phyloP scores from a whole-genome alignment of 2,329 filamentous ascomycete genomes.

The Phymatotrichopsis omnivora region DNA sequence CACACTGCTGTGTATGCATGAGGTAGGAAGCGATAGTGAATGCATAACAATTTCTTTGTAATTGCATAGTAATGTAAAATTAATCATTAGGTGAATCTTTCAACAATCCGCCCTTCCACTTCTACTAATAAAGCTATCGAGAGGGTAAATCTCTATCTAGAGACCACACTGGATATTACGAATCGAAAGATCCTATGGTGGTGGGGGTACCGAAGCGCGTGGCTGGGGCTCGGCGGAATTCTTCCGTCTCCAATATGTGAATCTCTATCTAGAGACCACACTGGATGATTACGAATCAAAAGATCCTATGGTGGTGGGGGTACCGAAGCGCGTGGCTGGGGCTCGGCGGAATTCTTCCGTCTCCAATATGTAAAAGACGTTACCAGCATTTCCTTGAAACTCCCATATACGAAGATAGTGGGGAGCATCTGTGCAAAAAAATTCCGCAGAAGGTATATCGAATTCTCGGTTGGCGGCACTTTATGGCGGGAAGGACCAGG shows the following conservation, averaged over 20 bases:
- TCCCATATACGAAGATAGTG: no score
- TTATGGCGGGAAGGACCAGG: constrained; percentile 9
- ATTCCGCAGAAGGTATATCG: constrained; percentile 44
- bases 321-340: constrained; percentile 49
- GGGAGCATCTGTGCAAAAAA: constrained; percentile 59
- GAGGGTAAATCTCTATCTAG: constrained; percentile 54
- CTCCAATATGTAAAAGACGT: constrained; percentile 47
- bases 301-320: constrained; percentile 22
- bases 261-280: no score
- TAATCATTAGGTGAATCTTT: no score
- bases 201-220: constrained; percentile 38
- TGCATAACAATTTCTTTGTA: no score
- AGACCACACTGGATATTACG: constrained; percentile 56
- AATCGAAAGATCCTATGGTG: constrained; percentile 60
- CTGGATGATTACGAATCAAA: constrained; percentile 48
- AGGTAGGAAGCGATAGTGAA: no score
- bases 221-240: constrained; percentile 66
- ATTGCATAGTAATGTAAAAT: no score
- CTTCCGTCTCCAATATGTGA: constrained; percentile 54
- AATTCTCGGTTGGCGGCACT: constrained; percentile 19
- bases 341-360: constrained; percentile 71
- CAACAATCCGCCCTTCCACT: constrained; percentile 70
- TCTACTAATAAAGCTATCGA: constrained; percentile 59
- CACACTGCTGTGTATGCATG: no score
- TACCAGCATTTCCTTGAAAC: constrained; percentile 36